Evolutionary conservation across 2,329 filamentous ascomycete species (phyloP).

Genomic region (Chalaropsis thielavioides): DNA sequence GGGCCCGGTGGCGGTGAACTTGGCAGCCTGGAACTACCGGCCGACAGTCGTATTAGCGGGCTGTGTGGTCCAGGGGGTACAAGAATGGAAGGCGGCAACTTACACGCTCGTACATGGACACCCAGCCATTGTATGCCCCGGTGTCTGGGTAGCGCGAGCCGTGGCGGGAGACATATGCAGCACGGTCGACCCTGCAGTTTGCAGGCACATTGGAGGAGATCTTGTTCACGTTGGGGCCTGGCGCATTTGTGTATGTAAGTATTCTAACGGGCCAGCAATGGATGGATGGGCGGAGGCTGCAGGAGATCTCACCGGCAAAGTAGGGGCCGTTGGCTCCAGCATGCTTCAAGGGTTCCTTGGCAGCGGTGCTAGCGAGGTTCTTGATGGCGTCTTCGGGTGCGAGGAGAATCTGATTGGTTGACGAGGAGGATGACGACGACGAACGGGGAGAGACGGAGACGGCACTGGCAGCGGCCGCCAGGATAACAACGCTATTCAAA

Average conservation of each 20-base stretch:
- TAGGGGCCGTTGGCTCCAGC: slow-evolving; percentile 41
- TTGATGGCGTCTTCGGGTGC: slow-evolving; percentile 15
- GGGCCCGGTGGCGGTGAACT: slow-evolving; percentile 38
- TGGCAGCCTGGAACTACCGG: slow-evolving; percentile 35
- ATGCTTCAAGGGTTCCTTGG: slow-evolving; percentile 29
- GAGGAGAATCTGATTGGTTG: slow-evolving; percentile 5
- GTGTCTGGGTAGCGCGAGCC: slow-evolving; percentile 48
- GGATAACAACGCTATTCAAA: slow-evolving; percentile 9
- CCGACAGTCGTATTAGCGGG: background rate
- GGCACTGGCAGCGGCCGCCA: slow-evolving; percentile 7
- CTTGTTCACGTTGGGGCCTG: slow-evolving; percentile 40
- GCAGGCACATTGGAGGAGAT: slow-evolving; percentile 41
- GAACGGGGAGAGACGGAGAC: slow-evolving; percentile 1
- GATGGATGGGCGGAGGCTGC: background rate
- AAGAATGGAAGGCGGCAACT: slow-evolving; percentile 15
- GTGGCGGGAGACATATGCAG: slow-evolving; percentile 44
- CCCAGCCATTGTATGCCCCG: slow-evolving; percentile 46
- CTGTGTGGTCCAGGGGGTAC: background rate
- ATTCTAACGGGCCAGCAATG: background rate
- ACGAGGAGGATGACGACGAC: background rate
- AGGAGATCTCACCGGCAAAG: slow-evolving; percentile 30
- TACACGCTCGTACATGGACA: slow-evolving; percentile 32
- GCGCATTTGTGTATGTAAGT: background rate
- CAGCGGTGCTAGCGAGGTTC: slow-evolving; percentile 11
- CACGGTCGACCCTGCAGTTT: slow-evolving; percentile 44